Evolutionary conservation across 2,329 filamentous ascomycete genomes (phyloP).

Genomic region (Arthrocladium fulminans): DNA sequence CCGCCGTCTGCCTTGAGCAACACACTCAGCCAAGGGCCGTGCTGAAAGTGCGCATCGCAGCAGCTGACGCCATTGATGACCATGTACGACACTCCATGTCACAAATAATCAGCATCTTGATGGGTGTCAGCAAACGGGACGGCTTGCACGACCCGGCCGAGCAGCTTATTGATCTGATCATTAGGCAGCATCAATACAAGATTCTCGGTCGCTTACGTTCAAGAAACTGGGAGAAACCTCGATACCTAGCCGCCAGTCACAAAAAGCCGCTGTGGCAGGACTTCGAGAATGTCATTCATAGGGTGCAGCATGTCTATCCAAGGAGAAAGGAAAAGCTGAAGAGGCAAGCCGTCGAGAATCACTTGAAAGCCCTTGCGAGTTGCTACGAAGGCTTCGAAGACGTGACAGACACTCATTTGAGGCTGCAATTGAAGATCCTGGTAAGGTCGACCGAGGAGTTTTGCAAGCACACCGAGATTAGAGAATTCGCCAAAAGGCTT

Average conservation of each 20-base stretch:
- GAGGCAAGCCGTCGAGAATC: slow-evolving; percentile 6
- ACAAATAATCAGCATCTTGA: background rate
- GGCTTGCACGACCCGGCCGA: background rate
- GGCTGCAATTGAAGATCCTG: background rate
- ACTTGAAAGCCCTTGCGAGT: slow-evolving; percentile 5
- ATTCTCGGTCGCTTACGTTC: slow-evolving; percentile 14
- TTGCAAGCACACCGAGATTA: slow-evolving; percentile 7
- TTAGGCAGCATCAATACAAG: slow-evolving; percentile 1
- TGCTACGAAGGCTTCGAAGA: slow-evolving; percentile 12
- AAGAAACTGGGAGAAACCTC: slow-evolving; percentile 14
- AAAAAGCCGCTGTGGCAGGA: slow-evolving; percentile 17
- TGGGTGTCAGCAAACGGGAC: background rate
- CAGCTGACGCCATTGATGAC: slow-evolving; percentile 9
- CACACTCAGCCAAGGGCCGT: background rate
- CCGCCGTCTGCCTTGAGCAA: slow-evolving; percentile 27
- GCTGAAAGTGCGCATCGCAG: slow-evolving; percentile 13
- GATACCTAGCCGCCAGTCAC: slow-evolving; percentile 13
- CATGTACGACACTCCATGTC: background rate
- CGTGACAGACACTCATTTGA: background rate
- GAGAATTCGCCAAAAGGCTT: slow-evolving; percentile 8
- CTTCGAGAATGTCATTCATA: slow-evolving; percentile 12
- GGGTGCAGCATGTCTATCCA: slow-evolving; percentile 14
- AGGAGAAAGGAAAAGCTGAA: slow-evolving; percentile 1
- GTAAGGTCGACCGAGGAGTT: slow-evolving; percentile 9
- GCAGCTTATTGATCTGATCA: background rate